Evolutionary conservation across 2,329 filamentous ascomycete species (phyloP), one percentile per base, ranked within the genome.

Genomic region (Fusarium tuaranense): DNA sequence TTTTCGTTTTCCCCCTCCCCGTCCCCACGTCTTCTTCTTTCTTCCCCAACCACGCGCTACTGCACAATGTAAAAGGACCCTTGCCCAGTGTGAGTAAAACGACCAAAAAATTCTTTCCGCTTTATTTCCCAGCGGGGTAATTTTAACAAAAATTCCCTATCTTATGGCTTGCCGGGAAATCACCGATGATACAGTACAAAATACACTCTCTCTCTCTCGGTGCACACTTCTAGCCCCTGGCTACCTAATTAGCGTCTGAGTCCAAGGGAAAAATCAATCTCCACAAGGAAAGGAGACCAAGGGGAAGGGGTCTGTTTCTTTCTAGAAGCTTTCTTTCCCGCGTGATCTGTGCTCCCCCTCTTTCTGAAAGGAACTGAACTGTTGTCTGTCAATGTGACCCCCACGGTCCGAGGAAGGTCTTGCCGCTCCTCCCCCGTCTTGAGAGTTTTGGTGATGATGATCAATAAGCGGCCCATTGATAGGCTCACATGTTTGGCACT

Each of bases 241-340:
- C 69, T 75, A 30, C 27, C 27, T 30, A 53, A 46, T 62, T 74
- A 74, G 72, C 65, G 72, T 74, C 72, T 70, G 69, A 70, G 65
- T 67, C 65, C 63, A 66, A 63, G n/a, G 38, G 36, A 22, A 34
- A 27, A 27, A 27, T 27, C 25, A 30, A 30, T 38, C 53, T 27
- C 34, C 34, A 60, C 36, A 60, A 32, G 18, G 16, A n/a, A 41
- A 32, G 34, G 22, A 38, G 30, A 32, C n/a, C 61, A 65, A 62
- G 60, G 69, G 59, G 61, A 55, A 13, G 32, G 20, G 20, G 59
- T 75, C 58, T 73, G 32, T 75, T 73, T 75, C 53, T 75, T 65
- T 74, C 72, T 75, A 68, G 72, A 75, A 72, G 57, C 65, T 65
- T 65, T 72, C 71, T 65, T 74, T 57, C 25, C 48, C 27, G 18